Conservation (phyloP, 306 rosid species). For the Macrotyloma uniflorum region DNA sequence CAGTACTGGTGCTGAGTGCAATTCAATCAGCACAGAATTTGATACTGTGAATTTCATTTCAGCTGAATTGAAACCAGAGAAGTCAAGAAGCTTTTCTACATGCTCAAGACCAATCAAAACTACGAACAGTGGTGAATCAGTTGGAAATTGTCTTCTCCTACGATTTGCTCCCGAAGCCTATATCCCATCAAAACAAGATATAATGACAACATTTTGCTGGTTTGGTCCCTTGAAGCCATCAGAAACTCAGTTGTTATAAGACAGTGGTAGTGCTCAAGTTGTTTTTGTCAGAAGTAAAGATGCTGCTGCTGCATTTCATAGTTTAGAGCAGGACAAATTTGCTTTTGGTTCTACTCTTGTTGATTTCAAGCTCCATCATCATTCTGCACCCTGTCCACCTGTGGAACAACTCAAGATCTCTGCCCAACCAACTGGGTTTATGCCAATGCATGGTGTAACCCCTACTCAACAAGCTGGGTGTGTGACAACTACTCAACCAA, state of each 20-base stretch:
- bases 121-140: conserved; percentile 43
- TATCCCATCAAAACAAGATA: conserved; percentile 71
- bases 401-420: conserved; percentile 33
- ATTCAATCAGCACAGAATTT: conserved; percentile 41
- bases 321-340: conserved; percentile 61
- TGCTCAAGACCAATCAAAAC: conserved; percentile 36
- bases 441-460: conserved; percentile 25
- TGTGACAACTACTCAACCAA: conserved; percentile 42
- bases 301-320: conserved; percentile 65
- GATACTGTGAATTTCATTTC: conserved; percentile 42
- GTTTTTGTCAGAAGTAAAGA: conserved; percentile 61
- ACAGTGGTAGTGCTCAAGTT: conserved; percentile 55
- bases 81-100: conserved; percentile 33
- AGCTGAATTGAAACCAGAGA: conserved; percentile 35
- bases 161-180: conserved; percentile 60
- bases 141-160: conserved; percentile 63
- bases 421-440: conserved; percentile 27
- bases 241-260: conserved; percentile 56
- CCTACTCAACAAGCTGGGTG: conserved; percentile 21
- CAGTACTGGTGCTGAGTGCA: conserved; percentile 46
- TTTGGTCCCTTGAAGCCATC: conserved; percentile 82
- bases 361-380: conserved; percentile 56
- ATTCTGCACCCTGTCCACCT: conserved; percentile 40
- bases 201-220: conserved; percentile 62
- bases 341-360: conserved; percentile 48